A percentile compares a stretch with the other conserved stretches of the same genome.
Conservation (phyloP, 2,329 filamentous ascomycete genomes). For the Aspergillus viridinutans region DNA sequence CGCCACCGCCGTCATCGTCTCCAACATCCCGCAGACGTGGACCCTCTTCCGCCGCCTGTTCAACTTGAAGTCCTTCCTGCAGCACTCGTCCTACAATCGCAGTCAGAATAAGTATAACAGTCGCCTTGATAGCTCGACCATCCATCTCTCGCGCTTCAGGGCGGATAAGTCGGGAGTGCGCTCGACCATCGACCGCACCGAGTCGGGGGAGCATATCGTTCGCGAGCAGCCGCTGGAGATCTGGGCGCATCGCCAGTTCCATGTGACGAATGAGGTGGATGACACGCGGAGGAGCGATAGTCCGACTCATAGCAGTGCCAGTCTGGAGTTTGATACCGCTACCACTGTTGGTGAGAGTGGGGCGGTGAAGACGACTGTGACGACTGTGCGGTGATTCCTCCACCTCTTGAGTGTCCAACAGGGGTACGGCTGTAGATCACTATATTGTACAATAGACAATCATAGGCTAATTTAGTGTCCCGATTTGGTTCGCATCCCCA, state of each 20-base stretch:
- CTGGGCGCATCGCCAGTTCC: slow-evolving; percentile 16
- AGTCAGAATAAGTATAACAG: slow-evolving; percentile 7
- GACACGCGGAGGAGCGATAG: slow-evolving; percentile 1
- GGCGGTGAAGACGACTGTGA: neutral
- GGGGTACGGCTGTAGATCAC: too few relatives aligned
- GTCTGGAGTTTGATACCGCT: slow-evolving; percentile 4
- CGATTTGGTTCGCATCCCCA: too few relatives aligned
- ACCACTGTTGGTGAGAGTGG: neutral
- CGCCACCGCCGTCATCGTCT: slow-evolving; percentile 56
- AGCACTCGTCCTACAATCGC: slow-evolving; percentile 13
- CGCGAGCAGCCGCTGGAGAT: slow-evolving; percentile 11
- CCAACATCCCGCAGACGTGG: slow-evolving; percentile 59
- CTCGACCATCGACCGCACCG: slow-evolving; percentile 5
- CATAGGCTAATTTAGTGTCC: too few relatives aligned
- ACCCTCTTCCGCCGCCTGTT: slow-evolving; percentile 51
- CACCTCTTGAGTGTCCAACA: too few relatives aligned
- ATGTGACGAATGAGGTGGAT: slow-evolving; percentile 14
- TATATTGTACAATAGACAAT: too few relatives aligned
- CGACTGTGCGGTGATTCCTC: neutral
- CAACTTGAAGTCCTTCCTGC: slow-evolving; percentile 28
- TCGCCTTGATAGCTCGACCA: slow-evolving; percentile 7
- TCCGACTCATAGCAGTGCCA: slow-evolving; percentile 1
- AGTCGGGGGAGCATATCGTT: slow-evolving; percentile 10
- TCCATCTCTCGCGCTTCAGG: slow-evolving; percentile 11
- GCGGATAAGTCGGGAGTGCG: slow-evolving; percentile 5